Conservation (phyloP, 805 yeast species). For the Saccharomycopsis sp. region DNA sequence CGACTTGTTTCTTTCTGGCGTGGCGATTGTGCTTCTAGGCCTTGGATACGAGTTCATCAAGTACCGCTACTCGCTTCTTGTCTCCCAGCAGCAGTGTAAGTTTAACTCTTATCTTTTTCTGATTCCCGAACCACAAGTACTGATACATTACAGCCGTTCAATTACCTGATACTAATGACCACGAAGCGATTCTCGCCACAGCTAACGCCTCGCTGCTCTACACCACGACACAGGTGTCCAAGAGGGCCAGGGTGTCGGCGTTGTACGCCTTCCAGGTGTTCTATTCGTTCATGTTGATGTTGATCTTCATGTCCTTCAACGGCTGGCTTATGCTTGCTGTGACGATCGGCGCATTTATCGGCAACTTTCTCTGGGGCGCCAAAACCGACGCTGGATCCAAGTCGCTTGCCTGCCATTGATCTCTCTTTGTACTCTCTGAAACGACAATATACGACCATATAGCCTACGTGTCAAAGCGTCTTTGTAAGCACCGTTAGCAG, state of each 20-base stretch:
- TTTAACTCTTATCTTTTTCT: neutral
- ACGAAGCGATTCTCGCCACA: neutral
- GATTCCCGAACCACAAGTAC: neutral
- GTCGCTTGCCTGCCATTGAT: slow-evolving; percentile 1
- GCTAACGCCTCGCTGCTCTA: slow-evolving; percentile 2
- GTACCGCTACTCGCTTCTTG: slow-evolving; percentile 2
- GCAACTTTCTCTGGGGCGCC: slow-evolving; percentile 54
- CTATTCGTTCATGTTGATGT: slow-evolving; percentile 67
- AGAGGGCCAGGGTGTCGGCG: slow-evolving; percentile 31
- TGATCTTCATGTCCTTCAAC: slow-evolving; percentile 80
- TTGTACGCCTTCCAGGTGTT: slow-evolving; percentile 61
- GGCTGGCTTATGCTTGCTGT: slow-evolving; percentile 80
- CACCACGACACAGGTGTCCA: slow-evolving; percentile 10
- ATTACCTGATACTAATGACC: neutral
- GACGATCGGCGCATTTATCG: slow-evolving; percentile 63
- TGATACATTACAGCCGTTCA: slow-evolving; percentile 3
- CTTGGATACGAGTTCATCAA: slow-evolving; percentile 59
- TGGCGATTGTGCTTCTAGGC: slow-evolving; percentile 41
- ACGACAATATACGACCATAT: neutral
- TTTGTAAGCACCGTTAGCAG: too few species aligned
- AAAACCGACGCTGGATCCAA: neutral
- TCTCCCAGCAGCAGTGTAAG: neutral
- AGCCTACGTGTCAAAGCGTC: neutral
- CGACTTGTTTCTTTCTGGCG: slow-evolving; percentile 47
- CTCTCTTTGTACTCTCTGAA: neutral